Percentiles rank a stretch among this genome's conserved stretches.
Evolutionary conservation across 345 rosid species (phyloP).

Genomic region (Brassica carinata): DNA sequence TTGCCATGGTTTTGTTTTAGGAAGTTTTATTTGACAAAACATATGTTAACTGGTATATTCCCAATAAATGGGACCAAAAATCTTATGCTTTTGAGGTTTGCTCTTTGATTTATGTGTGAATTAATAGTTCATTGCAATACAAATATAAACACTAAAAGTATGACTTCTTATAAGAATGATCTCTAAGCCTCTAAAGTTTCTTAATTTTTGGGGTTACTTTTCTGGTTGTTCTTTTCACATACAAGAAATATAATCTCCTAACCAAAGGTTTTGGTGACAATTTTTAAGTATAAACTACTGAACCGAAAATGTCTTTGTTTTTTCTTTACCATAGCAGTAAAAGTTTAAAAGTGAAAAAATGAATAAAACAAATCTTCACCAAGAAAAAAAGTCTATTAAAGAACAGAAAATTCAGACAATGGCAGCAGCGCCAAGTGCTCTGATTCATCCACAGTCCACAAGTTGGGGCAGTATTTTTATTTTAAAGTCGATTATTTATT

Average conservation of each 20-base stretch:
- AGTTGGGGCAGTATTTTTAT: slow-evolving; percentile 13
- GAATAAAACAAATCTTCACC: background rate
- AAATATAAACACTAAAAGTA: background rate
- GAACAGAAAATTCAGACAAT: slow-evolving; percentile 8
- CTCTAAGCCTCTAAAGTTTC: background rate
- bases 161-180: background rate
- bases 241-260: background rate
- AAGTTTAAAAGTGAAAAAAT: background rate
- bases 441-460: slow-evolving; percentile 17
- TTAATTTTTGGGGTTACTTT: background rate
- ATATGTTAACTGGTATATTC: background rate
- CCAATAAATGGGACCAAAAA: background rate
- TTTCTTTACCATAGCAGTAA: background rate
- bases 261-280: background rate
- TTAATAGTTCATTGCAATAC: background rate
- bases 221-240: background rate
- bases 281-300: background rate
- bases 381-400: background rate
- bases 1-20: slow-evolving; percentile 5
- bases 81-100: slow-evolving; percentile 4
- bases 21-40: background rate
- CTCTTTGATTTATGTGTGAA: slow-evolving; percentile 2
- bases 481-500: background rate
- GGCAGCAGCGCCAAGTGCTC: slow-evolving; percentile 36
- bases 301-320: background rate